Evolutionary conservation across 306 rosid species (phyloP).

Genomic region (Rubus parviflorus): DNA sequence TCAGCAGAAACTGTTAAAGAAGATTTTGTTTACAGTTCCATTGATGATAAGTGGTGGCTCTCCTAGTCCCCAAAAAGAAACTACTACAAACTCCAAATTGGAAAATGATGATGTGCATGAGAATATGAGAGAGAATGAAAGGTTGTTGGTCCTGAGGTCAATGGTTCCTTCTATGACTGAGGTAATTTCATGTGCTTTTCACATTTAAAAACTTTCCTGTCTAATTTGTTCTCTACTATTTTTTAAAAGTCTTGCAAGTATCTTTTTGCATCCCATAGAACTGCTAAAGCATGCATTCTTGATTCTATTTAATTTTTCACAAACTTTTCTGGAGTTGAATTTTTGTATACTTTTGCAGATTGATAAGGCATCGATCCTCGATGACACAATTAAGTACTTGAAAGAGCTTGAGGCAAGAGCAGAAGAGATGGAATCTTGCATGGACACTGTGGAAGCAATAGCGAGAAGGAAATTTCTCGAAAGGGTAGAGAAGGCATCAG

Average conservation of each 20-base stretch:
- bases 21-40: constrained; percentile 59
- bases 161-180: constrained; percentile 54
- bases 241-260: background rate
- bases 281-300: background rate
- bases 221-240: background rate
- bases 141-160: constrained; percentile 50
- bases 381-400: constrained; percentile 63
- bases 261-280: background rate
- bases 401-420: constrained; percentile 73
- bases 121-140: constrained; percentile 42
- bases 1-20: constrained; percentile 59
- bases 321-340: constrained; percentile 14
- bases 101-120: constrained; percentile 30
- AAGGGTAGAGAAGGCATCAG: constrained; percentile 61
- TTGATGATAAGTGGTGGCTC: constrained; percentile 40
- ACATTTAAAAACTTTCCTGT: constrained; percentile 14
- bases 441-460: constrained; percentile 49
- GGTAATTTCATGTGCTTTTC: constrained; percentile 42
- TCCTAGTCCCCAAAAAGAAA: constrained; percentile 31
- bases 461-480: constrained; percentile 46
- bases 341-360: constrained; percentile 36
- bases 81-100: constrained; percentile 28
- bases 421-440: constrained; percentile 69
- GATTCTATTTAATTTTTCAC: background rate
- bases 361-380: constrained; percentile 61